Evolutionary conservation across 805 yeast genomes (phyloP), one percentile per base, ranked within the genome.

Genomic region (Lipomyces oligophaga): DNA sequence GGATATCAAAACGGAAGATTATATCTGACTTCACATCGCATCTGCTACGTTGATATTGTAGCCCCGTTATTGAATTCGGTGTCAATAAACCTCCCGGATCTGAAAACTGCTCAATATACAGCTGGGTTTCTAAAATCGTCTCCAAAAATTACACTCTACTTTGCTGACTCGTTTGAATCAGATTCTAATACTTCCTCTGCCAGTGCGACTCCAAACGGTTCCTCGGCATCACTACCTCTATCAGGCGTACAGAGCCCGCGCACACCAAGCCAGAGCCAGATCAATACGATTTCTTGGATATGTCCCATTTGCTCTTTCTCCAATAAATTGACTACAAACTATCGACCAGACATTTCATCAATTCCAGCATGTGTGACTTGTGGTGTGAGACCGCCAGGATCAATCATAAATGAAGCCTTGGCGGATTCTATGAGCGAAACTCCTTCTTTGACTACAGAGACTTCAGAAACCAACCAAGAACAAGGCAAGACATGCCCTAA

Each of bases 291-390:
- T 18, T 67, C 73, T 21, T 90, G 98, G 98, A 74, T 75, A 1
- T 90, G 98, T 63, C 82, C 83, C n/a, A 89, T 93, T 3, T 90
- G 98, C 64, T 78, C 79, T n/a, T 84, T 72, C 61, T 71, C 80
- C 24, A 86, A 87, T 59, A 65, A 61, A 25, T 33, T 41, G 8
- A n/a, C 38, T 7, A 13, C 38, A 15, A 41, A 24, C 11, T 56
- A 75, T 2, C 60, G 64, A 4, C 55, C 62, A 5, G 64, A 63
- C n/a, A 59, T 64, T 32, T 62, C 51, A 0, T 57, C 61, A 7
- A 61, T 58, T 7, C 81, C 83, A 0, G 55, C 61, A 0, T 83
- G 90, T 62, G 60, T 60, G 19, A 77, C 77, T 16, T 83, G 90
- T 65, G 90, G 90, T 5, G 76, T 83, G 16, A 65, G 66, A 33